Evolutionary conservation across 805 yeast species (phyloP), one percentile per base, ranked within the genome.

Genomic region (Hemisphaericaspora nanyangensis): DNA sequence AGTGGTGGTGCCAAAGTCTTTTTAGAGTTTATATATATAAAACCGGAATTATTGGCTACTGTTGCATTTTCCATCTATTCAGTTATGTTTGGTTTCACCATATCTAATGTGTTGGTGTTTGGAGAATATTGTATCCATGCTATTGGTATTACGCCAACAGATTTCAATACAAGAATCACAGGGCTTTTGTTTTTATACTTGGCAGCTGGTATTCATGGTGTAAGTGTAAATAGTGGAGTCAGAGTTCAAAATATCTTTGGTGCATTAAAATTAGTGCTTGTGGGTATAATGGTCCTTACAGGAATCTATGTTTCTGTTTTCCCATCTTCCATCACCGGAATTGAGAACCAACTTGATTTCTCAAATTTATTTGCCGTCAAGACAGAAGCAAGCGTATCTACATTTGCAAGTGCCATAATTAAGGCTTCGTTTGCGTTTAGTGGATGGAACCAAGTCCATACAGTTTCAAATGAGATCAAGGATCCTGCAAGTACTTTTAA

Each of bases 1-100:
- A 79, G 82, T 43, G 93, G 95, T 3, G 95, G 91, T 0, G 74
- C 81, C 29, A 85, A 85, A 52, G 80, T 79, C 16, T 85, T 85
- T 45, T 56, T 85, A 40, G 91, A 84, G 52, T 77, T 73, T 45
- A 76, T 82, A 16, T 85, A 79, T 53, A 70, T 72, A 35, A 74
- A 60, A 43, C 95, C 93, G 0, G 65, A 61, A 37, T 63, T 77
- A 63, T 53, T 80, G 52, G 67, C 74, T 31, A 70, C 77, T 33
- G 80, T 76, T 13, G 62, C 74, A 3, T 71, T 74, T 42, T 68
- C 73, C 35, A 46, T 76, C 1, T 76, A 67, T 43, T 66, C 77
- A 2, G 65, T 80, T 8, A 45, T 74, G 19, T 77, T 78, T 48
- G 84, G 85, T 0, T 71, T 77, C 45, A 68, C 76, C 6, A 56